A percentile compares a stretch with the other conserved stretches of the same genome.
Evolutionary conservation across 345 rosid genomes (phyloP).

Genomic region (Erysimum cheiranthoides): DNA sequence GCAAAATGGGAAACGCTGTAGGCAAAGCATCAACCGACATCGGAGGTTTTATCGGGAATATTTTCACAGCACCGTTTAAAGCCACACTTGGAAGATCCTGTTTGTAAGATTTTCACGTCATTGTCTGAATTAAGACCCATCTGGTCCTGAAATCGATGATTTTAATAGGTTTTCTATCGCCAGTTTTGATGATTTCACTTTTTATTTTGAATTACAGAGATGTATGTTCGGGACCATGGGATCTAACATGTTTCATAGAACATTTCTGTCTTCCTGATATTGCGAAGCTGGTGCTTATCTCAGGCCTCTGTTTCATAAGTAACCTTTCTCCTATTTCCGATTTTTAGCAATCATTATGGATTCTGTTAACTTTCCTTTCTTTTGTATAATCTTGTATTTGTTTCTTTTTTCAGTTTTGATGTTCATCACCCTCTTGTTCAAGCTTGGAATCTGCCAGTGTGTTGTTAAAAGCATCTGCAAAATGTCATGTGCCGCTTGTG

Average conservation of each 20-base stretch:
- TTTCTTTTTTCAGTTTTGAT: constrained; percentile 55
- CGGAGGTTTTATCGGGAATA: constrained; percentile 61
- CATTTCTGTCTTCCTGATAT: constrained; percentile 70
- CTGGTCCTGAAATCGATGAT: not conserved
- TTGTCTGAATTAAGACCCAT: constrained; percentile 24
- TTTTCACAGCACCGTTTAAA: constrained; percentile 66
- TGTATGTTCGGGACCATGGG: constrained; percentile 77
- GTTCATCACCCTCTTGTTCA: constrained; percentile 70
- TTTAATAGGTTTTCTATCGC: not conserved
- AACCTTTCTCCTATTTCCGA: constrained; percentile 4
- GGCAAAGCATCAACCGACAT: constrained; percentile 61
- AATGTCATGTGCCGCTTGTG: constrained; percentile 73
- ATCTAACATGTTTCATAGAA: constrained; percentile 72
- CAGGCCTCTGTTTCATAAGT: constrained; percentile 69
- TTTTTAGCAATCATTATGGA: not conserved
- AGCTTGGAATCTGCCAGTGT: constrained; percentile 81
- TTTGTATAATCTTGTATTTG: not conserved
- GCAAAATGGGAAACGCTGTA: constrained; percentile 56
- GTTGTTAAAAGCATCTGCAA: constrained; percentile 67
- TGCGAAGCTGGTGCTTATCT: constrained; percentile 60
- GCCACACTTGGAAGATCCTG: constrained; percentile 62
- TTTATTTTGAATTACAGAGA: constrained; percentile 49
- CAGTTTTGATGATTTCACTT: not conserved
- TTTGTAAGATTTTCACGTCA: constrained; percentile 40
- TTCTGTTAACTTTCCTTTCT: not conserved